Conservation (phyloP, 1,284 basidiomycete species). For the Kwoniella shivajii region DNA sequence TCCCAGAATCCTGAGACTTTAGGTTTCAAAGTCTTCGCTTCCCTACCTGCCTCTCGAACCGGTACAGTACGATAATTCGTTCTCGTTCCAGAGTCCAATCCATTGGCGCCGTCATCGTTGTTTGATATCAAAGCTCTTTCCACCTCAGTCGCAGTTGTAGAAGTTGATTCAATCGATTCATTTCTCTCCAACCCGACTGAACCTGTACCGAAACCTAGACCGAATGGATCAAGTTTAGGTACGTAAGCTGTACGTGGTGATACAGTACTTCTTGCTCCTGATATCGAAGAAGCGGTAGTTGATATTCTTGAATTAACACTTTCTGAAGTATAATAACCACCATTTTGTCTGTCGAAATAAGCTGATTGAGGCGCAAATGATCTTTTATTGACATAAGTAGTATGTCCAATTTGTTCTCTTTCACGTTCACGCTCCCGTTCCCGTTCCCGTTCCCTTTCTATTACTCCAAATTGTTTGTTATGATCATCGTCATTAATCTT, state of each 20-base stretch:
- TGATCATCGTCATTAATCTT: no score
- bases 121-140: slow-evolving; percentile 33
- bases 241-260: not conserved
- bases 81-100: not conserved
- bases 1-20: slow-evolving; percentile 9
- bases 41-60: not conserved
- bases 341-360: not conserved
- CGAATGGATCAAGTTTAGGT: slow-evolving; percentile 17
- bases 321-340: not conserved
- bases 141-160: slow-evolving; percentile 32
- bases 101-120: not conserved
- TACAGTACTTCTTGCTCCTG: not conserved
- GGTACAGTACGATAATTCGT: not conserved
- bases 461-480: no score
- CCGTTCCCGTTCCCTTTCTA: no score
- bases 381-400: slow-evolving; percentile 13
- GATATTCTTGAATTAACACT: slow-evolving; percentile 1
- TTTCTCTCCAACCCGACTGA: slow-evolving; percentile 7
- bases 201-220: slow-evolving; percentile 14
- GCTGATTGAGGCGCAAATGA: slow-evolving; percentile 3
- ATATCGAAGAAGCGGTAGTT: not conserved
- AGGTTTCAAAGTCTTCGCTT: not conserved
- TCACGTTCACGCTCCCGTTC: no score
- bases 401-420: slow-evolving; percentile 22
- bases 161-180: slow-evolving; percentile 16